Conservation (phyloP, 176 grass and related monocot genomes). For the Pharus latifolius region DNA sequence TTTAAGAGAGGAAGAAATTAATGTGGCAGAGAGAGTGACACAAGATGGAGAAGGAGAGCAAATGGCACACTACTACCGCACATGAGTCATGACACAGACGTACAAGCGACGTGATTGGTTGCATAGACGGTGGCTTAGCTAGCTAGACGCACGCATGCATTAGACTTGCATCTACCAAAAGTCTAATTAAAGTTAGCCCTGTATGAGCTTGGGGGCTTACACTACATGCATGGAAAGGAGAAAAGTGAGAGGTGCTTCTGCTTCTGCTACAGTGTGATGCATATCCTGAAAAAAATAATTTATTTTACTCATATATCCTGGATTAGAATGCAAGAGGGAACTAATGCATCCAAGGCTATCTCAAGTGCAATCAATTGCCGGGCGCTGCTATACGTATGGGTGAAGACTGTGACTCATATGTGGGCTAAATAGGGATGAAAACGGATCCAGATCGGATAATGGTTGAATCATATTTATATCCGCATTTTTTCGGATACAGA, state of each 20-base stretch:
- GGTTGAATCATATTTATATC: no score
- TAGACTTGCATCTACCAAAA: neutral
- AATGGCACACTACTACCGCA: constrained; percentile 5
- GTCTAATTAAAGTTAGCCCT: constrained; percentile 21
- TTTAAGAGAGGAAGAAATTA: constrained; percentile 17
- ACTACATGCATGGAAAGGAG: neutral
- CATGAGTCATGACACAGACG: no score
- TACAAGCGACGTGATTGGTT: constrained; percentile 10
- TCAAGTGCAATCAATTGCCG: no score
- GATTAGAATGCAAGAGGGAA: no score
- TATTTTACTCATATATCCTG: no score
- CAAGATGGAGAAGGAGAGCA: constrained; percentile 10
- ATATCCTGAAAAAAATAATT: constrained; percentile 15
- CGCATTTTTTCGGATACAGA: no score
- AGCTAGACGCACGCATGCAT: constrained; percentile 3
- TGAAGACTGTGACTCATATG: no score
- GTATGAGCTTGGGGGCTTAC: constrained; percentile 17
- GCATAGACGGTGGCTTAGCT: constrained; percentile 20
- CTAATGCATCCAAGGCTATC: no score
- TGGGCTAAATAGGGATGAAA: no score
- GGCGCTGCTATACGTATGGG: no score
- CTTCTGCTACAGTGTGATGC: neutral
- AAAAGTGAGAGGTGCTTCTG: neutral
- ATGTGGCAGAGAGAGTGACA: constrained; percentile 37
- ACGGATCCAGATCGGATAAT: no score